Evolutionary conservation across 495 filamentous ascomycete genomes (phyloP), one percentile per base, ranked within the genome.

Genomic region (Barbatosphaeria neglecta): DNA sequence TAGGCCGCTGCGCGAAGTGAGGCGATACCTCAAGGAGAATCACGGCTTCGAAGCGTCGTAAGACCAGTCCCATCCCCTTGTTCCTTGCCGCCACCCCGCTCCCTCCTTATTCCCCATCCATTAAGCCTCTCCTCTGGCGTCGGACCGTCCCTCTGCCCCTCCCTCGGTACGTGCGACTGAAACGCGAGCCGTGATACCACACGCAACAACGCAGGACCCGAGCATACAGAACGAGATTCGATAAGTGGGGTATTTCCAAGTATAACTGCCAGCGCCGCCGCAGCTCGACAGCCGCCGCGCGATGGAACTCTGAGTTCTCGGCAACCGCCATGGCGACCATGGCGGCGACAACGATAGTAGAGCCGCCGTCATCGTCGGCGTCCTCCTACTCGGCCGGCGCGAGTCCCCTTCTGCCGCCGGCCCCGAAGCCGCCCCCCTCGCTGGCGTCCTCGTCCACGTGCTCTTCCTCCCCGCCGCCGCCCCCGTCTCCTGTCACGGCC

Each of bases 41-140:
- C 58, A 73, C 39, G 53, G 53, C 6, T 73, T 73, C 58, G 63
- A 51, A 46, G 69, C 69, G 13, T 73, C 68, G 69, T 73, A 52
- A 45, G 69, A 60, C 45, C 7, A 25, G 20, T 22, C 35, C 15
- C 20, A 25, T 31, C 15, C 15, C 25, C 41, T 24, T n/a, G n/a
- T n/a, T n/a, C n/a, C n/a, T n/a, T n/a, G n/a, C n/a, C n/a, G n/a
- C n/a, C n/a, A n/a, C n/a, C n/a, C n/a, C n/a, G n/a, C n/a, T n/a
- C n/a, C n/a, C n/a, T n/a, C n/a, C n/a, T n/a, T n/a, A n/a, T n/a
- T n/a, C n/a, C n/a, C n/a, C n/a, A n/a, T n/a, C n/a, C n/a, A n/a
- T n/a, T n/a, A n/a, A n/a, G n/a, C n/a, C n/a, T n/a, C n/a, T n/a
- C 22, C 19, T 41, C 18, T 23, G 13, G 37, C 23, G 37, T 23